These are phyloP conservation scores for Anthostomella pinea DNA, from an alignment of 2,329 filamentous ascomycete genomes.

Conservation along the genomic window DNA sequence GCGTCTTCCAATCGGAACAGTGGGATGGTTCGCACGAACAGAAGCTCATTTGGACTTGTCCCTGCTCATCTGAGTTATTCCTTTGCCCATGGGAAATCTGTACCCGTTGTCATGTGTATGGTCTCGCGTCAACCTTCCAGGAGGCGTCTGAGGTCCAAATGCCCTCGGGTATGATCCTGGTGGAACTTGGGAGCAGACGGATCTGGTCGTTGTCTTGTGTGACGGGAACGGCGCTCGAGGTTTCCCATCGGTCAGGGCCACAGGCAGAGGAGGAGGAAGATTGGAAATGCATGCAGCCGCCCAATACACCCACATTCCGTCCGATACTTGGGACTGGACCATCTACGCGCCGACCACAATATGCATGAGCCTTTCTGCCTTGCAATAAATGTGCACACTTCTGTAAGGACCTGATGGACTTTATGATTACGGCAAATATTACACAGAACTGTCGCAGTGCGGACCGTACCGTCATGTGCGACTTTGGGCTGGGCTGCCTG, in stretches of 20 bases:
- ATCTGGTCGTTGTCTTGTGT: neutral
- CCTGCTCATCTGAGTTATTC: no score
- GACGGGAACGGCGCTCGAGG: neutral
- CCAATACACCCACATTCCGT: neutral
- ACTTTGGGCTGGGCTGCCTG: no score
- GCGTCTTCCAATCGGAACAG: neutral
- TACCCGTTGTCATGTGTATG: no score
- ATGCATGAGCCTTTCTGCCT: no score
- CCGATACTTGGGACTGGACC: no score
- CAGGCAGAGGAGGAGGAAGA: conserved; percentile 7
- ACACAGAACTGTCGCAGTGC: no score
- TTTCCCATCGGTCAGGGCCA: neutral
- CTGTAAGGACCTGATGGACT: no score
- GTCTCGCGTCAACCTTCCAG: neutral
- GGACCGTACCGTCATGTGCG: no score
- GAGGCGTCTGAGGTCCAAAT: neutral
- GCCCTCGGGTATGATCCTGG: conserved; percentile 2
- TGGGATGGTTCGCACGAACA: neutral
- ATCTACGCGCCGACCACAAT: no score
- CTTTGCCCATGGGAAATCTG: no score
- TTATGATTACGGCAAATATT: no score
- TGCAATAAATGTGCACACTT: no score
- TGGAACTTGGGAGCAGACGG: neutral
- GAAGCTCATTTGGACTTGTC: neutral
- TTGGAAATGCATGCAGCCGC: conserved; percentile 9